Base-by-base conservation (phyloP, 257 asterid species). In the Sherardia arvensis region DNA sequence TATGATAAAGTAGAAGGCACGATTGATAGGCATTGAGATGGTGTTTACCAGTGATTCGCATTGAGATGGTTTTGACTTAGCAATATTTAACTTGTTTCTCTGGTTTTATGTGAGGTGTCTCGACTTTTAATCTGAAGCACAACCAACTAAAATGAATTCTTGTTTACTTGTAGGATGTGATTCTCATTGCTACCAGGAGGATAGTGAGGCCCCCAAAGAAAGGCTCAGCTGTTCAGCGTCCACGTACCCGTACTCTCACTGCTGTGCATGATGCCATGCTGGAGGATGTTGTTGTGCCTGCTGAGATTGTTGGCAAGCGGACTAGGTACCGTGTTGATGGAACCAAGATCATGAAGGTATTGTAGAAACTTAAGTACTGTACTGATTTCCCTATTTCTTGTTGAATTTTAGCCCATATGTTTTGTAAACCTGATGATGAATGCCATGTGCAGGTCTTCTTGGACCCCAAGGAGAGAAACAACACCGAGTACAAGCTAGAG, bases 221-320 rank as follows among this genome's bases (percentile, higher is more conserved):
- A 71, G 95, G 97, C 43, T 85, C 95, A 61, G 97, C 97, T 65
- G 88, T 60, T 47, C 94, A 87, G 64, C 75, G 95, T 36, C 97
- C 97, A 17, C 83, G 97, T 59, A 68, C 84, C 68, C 87, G 97
- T 57, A 90, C 94, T 25, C 90, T 90, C n/a, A 90, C 95, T 47
- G 69, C 94, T 12, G 97, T 90, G 53, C 97, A 90, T 59, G 97
- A 90, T 11, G 95, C 94, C 30, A 72, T 87, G 67, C 87, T 90
- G 8, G 97, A 90, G 85, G 97, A 90, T 55, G 78, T 90, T 21
- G 97, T 85, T 53, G 84, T 78, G 15, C 97, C 95, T 8, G 94
- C 95, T 43, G 97, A 90, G 79, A 90, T 90, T 74, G 86, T 83
- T 48, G 97, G 97, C 7, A 83, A 87, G 53, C 87, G 95, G 10